Evolutionary conservation across 1,284 basidiomycete genomes (phyloP).

Genomic region (Apiotrichum mycotoxinovorans): DNA sequence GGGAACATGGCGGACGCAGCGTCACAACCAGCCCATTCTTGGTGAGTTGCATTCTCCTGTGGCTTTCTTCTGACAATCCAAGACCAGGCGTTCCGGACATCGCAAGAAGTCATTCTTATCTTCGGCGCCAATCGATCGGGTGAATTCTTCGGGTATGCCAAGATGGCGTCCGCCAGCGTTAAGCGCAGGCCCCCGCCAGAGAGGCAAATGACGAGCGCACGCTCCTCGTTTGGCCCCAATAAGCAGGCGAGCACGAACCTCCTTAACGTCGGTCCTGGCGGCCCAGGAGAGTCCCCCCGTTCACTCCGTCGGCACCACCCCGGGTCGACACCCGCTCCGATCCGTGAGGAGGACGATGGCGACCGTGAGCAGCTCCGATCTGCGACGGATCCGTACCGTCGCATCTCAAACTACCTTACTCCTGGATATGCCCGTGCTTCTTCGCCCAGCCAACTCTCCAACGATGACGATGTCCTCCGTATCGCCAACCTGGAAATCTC

Average conservation of each 20-base stretch:
- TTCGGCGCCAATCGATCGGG: conserved; percentile 85
- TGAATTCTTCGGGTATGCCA: conserved; percentile 78
- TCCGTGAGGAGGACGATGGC: conserved; percentile 27
- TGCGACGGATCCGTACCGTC: conserved; percentile 14
- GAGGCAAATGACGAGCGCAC: conserved; percentile 13
- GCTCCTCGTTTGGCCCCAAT: conserved; percentile 8
- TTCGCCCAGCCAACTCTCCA: conserved; percentile 40
- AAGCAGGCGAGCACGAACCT: conserved; percentile 7
- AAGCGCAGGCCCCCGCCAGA: not conserved
- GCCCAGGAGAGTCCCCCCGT: not conserved
- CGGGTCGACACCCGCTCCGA: conserved; percentile 18
- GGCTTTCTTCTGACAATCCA: not conserved
- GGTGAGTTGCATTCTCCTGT: conserved; percentile 15
- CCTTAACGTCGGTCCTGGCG: not conserved
- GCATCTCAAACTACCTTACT: not conserved
- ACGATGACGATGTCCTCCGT: conserved; percentile 28
- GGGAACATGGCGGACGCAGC: conserved; percentile 86
- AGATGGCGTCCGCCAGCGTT: conserved; percentile 51
- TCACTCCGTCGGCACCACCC: not conserved
- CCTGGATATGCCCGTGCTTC: conserved; percentile 12
- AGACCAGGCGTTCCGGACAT: conserved; percentile 86
- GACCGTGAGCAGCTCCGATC: conserved; percentile 14
- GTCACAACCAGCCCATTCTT: conserved; percentile 82
- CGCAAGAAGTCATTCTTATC: conserved; percentile 77
- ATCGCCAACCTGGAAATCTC: conserved; percentile 5